Evolutionary conservation across 768 basidiomycete genomes (phyloP).

Genomic region (Boletus vermiculosoides): DNA sequence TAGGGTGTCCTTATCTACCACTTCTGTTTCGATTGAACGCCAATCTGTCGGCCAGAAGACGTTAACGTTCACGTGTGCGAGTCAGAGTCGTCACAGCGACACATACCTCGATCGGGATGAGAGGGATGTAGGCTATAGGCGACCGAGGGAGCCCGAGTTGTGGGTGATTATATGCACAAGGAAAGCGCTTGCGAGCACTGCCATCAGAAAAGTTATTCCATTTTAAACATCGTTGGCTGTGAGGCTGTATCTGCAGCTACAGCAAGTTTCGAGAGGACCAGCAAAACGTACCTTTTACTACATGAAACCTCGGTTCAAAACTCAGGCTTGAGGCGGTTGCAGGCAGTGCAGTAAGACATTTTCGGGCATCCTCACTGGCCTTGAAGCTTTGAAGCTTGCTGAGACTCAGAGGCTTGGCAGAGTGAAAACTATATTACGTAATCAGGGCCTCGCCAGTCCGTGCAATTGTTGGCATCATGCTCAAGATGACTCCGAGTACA

Average conservation of each 20-base stretch:
- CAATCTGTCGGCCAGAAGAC: neutral
- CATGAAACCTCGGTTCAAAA: neutral
- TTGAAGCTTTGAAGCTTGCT: too few relatives aligned
- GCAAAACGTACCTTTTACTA: neutral
- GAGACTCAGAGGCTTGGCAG: too few relatives aligned
- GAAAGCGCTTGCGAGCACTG: conserved; percentile 2
- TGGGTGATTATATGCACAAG: neutral
- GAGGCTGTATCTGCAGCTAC: neutral
- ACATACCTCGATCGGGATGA: neutral
- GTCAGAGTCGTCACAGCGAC: neutral
- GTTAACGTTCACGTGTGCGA: neutral
- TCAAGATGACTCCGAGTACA: too few relatives aligned
- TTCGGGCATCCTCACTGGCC: too few relatives aligned
- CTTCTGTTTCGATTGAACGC: neutral
- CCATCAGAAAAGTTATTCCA: neutral
- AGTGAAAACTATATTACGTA: too few relatives aligned
- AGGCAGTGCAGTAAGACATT: neutral
- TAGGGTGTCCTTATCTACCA: neutral
- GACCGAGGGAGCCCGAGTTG: neutral
- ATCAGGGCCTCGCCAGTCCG: too few relatives aligned
- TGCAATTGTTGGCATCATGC: too few relatives aligned
- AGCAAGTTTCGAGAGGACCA: neutral
- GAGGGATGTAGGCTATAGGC: neutral
- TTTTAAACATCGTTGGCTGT: neutral
- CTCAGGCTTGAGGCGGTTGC: neutral